Percentiles rank a stretch among this genome's conserved stretches.
phyloP scores from a whole-genome alignment of 1,139 yeast species.

The Hansenula anomala region DNA sequence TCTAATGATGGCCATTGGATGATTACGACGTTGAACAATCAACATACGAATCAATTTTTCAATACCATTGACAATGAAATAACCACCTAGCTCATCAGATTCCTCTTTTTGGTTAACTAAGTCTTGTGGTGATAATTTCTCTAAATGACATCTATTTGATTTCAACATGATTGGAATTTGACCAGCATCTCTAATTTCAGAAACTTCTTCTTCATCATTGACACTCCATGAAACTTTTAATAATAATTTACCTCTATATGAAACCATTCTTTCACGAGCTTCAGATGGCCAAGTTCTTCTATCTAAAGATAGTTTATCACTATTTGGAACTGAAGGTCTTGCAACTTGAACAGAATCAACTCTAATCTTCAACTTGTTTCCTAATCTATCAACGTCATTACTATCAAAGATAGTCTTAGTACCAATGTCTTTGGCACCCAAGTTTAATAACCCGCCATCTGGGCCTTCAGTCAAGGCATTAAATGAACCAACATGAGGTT shows the following conservation, averaged over 20 bases:
- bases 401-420: conserved; percentile 80
- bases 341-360: conserved; percentile 85
- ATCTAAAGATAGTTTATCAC: conserved; percentile 76
- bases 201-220: conserved; percentile 77
- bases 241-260: conserved; percentile 70
- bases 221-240: conserved; percentile 80
- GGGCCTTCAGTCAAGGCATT: conserved; percentile 90
- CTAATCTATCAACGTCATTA: conserved; percentile 57
- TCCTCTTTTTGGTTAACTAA: conserved; percentile 93
- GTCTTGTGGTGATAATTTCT: conserved; percentile 68
- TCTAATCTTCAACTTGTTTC: conserved; percentile 75
- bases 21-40: conserved; percentile 95
- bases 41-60: conserved; percentile 97
- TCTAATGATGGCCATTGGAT: conserved; percentile 92
- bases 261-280: conserved; percentile 83
- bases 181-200: conserved; percentile 89
- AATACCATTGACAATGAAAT: conserved; percentile 95
- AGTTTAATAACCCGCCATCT: conserved; percentile 76
- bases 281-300: conserved; percentile 84
- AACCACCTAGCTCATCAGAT: conserved; percentile 98
- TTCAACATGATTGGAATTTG: conserved; percentile 98
- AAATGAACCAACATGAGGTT: conserved; percentile 94
- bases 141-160: conserved; percentile 83
- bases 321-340: conserved; percentile 70
- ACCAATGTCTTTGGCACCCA: conserved; percentile 89